Evolutionary conservation across 129 eudicot species (phyloP).

Genomic region (Arctium minus): DNA sequence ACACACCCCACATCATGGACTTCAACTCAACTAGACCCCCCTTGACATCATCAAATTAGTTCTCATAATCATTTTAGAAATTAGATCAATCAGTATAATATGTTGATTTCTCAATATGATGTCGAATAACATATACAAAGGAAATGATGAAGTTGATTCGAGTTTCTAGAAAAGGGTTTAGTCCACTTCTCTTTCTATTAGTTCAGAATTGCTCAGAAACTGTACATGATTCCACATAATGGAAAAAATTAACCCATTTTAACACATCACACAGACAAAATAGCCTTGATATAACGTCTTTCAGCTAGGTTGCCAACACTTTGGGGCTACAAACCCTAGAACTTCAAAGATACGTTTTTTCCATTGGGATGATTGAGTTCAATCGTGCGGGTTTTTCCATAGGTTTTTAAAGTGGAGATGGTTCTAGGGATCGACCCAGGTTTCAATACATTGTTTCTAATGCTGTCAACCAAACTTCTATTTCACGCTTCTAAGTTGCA

Average conservation of each 20-base stretch:
- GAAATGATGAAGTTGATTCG: slow-evolving; percentile 3
- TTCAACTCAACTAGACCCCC: too few species aligned
- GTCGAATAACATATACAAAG: slow-evolving; percentile 9
- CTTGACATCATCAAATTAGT: too few species aligned
- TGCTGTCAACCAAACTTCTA: neutral
- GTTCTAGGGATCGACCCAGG: too few species aligned
- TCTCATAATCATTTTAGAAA: too few species aligned
- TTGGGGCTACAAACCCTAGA: neutral
- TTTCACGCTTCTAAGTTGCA: neutral
- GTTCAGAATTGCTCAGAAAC: slow-evolving; percentile 18
- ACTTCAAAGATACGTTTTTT: neutral
- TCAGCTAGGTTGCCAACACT: neutral
- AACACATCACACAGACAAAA: neutral
- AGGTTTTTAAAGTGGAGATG: too few species aligned
- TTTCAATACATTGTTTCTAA: neutral
- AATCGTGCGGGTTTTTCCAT: neutral
- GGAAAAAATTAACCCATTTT: slow-evolving; percentile 12
- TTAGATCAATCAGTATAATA: neutral
- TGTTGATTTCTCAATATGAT: neutral
- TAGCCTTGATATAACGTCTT: neutral
- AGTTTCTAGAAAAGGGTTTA: slow-evolving; percentile 7
- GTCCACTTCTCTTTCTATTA: neutral
- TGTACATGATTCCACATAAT: slow-evolving; percentile 28
- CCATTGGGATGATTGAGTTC: neutral
- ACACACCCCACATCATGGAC: too few species aligned